These are phyloP conservation scores for Nitzschia palea DNA, from an alignment of 108 stramenopile genomes.

Conservation along the genomic window DNA sequence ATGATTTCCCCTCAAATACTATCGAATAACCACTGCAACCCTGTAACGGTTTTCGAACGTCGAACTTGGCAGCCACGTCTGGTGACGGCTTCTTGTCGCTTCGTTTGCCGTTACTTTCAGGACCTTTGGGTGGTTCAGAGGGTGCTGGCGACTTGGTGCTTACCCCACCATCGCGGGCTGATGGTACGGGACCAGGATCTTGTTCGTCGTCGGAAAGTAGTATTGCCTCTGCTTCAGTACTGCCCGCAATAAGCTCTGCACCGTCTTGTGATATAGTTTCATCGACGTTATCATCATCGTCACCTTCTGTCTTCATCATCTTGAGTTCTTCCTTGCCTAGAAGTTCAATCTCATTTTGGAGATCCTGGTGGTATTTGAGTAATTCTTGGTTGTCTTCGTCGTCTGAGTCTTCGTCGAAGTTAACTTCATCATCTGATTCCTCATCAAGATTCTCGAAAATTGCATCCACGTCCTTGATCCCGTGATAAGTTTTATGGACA, in stretches of 20 bases:
- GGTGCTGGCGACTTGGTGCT: not conserved
- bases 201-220: conserved; percentile 40
- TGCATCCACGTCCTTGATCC: conserved; percentile 48
- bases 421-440: conserved; percentile 36
- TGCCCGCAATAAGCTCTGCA: conserved; percentile 13
- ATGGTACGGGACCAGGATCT: not conserved
- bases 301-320: conserved; percentile 62
- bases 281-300: conserved; percentile 47
- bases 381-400: conserved; percentile 40
- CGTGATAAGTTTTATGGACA: conserved; percentile 51
- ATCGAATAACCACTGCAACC: conserved; percentile 30
- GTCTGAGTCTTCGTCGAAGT: conserved; percentile 32
- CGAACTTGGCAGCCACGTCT: not conserved
- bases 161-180: not conserved
- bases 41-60: not conserved
- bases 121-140: not conserved
- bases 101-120: too few species aligned
- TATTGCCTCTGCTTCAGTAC: conserved; percentile 48
- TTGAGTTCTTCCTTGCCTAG: conserved; percentile 66
- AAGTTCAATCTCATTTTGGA: conserved; percentile 69
- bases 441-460: conserved; percentile 30
- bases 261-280: conserved; percentile 20
- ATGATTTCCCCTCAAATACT: conserved; percentile 22
- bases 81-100: not conserved
- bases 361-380: conserved; percentile 30